Evolutionary conservation across 257 asterid species (phyloP).

Genomic region (Osmanthus fragrans): DNA sequence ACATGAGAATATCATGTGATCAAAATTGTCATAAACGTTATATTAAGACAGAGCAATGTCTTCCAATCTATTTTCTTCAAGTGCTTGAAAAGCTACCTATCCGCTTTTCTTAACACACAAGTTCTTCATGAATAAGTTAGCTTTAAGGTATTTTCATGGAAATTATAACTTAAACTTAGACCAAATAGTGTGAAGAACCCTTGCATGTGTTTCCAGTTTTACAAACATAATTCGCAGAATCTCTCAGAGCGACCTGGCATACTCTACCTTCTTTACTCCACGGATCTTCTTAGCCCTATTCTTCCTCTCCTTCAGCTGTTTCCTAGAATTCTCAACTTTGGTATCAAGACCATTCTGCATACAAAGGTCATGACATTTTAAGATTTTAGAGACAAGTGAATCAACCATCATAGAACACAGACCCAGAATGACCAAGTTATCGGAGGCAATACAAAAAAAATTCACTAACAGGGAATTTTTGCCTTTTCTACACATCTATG

Average conservation of each 20-base stretch:
- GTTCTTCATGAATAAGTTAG: neutral
- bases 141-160: neutral
- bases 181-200: neutral
- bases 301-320: slow-evolving; percentile 62
- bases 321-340: slow-evolving; percentile 52
- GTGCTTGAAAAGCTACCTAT: no score
- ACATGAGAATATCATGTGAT: neutral
- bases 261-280: slow-evolving; percentile 54
- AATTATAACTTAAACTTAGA: neutral
- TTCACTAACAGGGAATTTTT: neutral
- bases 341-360: slow-evolving; percentile 56
- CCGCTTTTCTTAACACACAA: neutral
- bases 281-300: slow-evolving; percentile 56
- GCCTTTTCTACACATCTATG: neutral
- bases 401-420: no score
- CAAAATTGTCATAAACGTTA: neutral
- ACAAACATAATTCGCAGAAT: neutral
- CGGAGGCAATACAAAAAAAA: neutral
- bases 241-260: no score
- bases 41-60: no score
- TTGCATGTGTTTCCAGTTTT: neutral
- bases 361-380: neutral
- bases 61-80: no score
- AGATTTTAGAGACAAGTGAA: no score
- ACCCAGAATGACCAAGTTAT: no score